Evolutionary conservation across 352 stramenopile genomes (phyloP), one percentile per base, ranked within the genome.

Genomic region (Peronosclerospora sorghi): DNA sequence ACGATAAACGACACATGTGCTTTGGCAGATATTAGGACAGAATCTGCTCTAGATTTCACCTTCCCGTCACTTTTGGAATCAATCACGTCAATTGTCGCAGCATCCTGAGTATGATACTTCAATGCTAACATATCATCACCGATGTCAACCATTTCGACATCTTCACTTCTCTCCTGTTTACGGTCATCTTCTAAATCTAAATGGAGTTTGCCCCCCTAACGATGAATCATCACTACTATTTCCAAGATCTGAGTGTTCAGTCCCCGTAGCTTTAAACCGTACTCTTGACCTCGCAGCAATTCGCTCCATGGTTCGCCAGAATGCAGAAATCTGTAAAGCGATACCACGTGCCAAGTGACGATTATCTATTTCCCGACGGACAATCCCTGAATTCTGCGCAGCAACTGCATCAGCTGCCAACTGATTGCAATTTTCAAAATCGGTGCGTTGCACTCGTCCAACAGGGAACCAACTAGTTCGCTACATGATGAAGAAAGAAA

Each of bases 261-360:
- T 54, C 20, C 58, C 50, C 29, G 49, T 45, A 14, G 58, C 45
- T 52, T 89, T 74, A 39, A 89, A 81, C 1, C 80, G 66, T 10
- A 83, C 71, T 32, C 75, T 56, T n/a, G 79, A 86, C 4, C 80
- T 62, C 9, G 80, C 75, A 35, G 80, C 80, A 42, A 87, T 87
- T 4, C 80, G 67, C 56, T 93, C 80, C 55, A 93, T 87, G 4
- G 80, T 82, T 5, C 78, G 67, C 80, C 80, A 93, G 45, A 90
- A 93, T 1, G 76, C 71, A 1, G 75, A 83, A 8, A 93, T 54
- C 23, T 87, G 77, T 41, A 79, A 27, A 8, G 80, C 70, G 20
- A 93, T 61, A 1, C 73, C 68, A 8, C 73, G 62, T 13, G 77
- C 78, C 26, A 85, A 56, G 36, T 88, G 72, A 23, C 74, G 60